Evolutionary conservation across 352 stramenopile genomes (phyloP).

Genomic region (Thalassiosira mediterranea): DNA sequence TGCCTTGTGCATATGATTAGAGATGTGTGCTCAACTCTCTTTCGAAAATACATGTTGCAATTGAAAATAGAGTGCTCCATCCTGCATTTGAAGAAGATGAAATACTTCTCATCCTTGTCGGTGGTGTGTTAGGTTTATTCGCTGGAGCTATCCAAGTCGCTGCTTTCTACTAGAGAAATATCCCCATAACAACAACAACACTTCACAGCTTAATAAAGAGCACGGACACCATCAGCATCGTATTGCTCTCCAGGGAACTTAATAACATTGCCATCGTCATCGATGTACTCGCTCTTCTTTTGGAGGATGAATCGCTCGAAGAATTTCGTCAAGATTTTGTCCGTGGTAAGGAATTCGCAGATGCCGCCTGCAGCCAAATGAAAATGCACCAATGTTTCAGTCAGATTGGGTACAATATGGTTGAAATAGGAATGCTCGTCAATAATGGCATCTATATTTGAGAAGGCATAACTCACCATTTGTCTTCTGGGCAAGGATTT

Average conservation of each 20-base stretch:
- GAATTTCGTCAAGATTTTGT: conserved; percentile 84
- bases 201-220: conserved; percentile 75
- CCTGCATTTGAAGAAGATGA: conserved; percentile 99
- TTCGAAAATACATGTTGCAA: not conserved
- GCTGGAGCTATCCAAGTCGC: conserved; percentile 70
- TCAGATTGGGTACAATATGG: too few species aligned
- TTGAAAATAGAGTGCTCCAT: conserved; percentile 86
- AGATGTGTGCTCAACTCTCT: too few species aligned
- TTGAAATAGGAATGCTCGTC: too few species aligned
- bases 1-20: not conserved
- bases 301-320: conserved; percentile 84
- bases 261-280: conserved; percentile 87
- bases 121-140: conserved; percentile 89
- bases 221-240: conserved; percentile 78
- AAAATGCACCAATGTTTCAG: too few species aligned
- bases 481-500: conserved; percentile 75
- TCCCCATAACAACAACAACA: not conserved
- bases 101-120: conserved; percentile 96
- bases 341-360: conserved; percentile 83
- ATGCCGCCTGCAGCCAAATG: too few species aligned
- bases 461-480: too few species aligned
- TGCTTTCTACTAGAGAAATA: conserved; percentile 17
- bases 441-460: too few species aligned
- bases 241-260: conserved; percentile 81
- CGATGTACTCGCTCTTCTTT: conserved; percentile 86